Conservation (phyloP, 441 rosid species). For the Bruguiera hainesii region DNA sequence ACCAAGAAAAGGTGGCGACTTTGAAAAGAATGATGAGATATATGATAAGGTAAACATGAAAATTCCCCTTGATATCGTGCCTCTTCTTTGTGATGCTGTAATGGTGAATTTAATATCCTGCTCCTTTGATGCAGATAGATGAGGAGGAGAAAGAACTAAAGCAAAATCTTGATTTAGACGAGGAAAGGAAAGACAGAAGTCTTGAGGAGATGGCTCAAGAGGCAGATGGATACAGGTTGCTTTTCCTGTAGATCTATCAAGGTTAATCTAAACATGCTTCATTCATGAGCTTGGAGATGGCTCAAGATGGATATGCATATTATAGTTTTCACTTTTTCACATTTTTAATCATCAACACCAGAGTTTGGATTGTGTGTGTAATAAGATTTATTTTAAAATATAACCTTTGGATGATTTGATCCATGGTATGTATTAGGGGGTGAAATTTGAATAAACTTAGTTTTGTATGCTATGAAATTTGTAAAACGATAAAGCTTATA, state of each 20-base stretch:
- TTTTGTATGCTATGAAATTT: too few relatives aligned
- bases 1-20: conserved; percentile 78
- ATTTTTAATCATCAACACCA: too few relatives aligned
- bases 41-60: conserved; percentile 67
- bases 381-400: too few relatives aligned
- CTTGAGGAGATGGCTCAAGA: conserved; percentile 74
- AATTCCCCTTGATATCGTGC: not conserved
- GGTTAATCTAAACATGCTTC: too few relatives aligned
- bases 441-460: too few relatives aligned
- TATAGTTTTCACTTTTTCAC: too few relatives aligned
- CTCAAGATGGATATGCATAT: too few relatives aligned
- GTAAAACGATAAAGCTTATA: too few relatives aligned
- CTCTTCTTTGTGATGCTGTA: not conserved
- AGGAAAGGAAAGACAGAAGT: conserved; percentile 70
- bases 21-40: conserved; percentile 83
- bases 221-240: conserved; percentile 59
- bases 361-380: too few relatives aligned
- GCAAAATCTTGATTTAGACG: conserved; percentile 69
- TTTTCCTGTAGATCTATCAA: conserved; percentile 30
- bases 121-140: conserved; percentile 37
- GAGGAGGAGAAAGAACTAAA: conserved; percentile 69
- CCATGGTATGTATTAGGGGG: too few relatives aligned
- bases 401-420: too few relatives aligned
- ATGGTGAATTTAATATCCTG: not conserved
- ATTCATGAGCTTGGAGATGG: too few relatives aligned